Evolutionary conservation across 768 basidiomycete genomes (phyloP).

Genomic region (Serendipita sp.): DNA sequence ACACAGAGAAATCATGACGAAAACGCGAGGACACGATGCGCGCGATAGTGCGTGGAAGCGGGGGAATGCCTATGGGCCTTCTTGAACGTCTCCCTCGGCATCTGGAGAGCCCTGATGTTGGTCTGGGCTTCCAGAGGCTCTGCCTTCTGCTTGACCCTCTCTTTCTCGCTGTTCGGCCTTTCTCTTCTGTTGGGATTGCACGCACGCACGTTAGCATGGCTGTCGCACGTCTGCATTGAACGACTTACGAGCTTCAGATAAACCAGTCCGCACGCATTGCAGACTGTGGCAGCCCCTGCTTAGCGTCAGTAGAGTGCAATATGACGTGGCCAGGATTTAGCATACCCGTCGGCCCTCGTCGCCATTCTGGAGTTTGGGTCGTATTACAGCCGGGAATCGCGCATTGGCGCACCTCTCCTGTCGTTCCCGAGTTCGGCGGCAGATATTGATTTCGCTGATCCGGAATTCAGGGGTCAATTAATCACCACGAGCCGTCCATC

Average conservation of each 20-base stretch:
- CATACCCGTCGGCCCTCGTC: background rate
- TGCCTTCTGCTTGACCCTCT: background rate
- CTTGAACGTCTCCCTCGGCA: too few relatives aligned
- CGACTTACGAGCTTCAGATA: background rate
- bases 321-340: background rate
- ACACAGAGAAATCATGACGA: too few relatives aligned
- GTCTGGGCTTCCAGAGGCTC: too few relatives aligned
- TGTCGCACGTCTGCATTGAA: background rate
- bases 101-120: too few relatives aligned
- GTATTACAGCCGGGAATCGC: background rate
- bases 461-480: background rate
- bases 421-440: background rate
- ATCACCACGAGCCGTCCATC: background rate
- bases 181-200: background rate
- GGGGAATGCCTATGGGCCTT: too few relatives aligned
- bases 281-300: background rate
- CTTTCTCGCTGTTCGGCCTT: background rate
- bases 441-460: background rate
- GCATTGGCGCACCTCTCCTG: background rate
- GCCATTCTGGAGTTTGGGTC: background rate
- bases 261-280: background rate
- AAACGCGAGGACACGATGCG: too few relatives aligned
- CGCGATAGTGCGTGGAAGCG: too few relatives aligned
- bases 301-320: background rate
- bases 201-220: background rate